phyloP scores from a whole-genome alignment of 2,329 filamentous ascomycete species.

The Aspergillus fischeri region DNA sequence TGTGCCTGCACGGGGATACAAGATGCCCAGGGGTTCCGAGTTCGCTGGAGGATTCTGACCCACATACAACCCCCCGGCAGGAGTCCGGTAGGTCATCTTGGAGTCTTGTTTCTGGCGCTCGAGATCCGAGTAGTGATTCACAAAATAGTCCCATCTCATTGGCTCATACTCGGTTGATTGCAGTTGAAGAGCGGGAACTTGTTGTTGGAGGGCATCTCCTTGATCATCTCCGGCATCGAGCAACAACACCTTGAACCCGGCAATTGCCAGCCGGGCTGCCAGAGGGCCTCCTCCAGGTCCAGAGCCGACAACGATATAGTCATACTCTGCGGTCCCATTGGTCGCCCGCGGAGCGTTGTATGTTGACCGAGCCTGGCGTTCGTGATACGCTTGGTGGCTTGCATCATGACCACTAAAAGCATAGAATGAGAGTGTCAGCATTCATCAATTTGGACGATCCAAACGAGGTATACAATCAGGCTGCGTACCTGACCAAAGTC shows the following conservation, averaged over 20 bases:
- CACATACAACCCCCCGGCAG: conserved; percentile 51
- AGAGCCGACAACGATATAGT: conserved; percentile 61
- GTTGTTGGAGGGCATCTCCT: conserved; percentile 47
- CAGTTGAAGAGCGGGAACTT: conserved; percentile 53
- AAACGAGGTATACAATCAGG: too few species aligned
- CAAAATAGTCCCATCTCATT: conserved; percentile 61
- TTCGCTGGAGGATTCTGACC: conserved; percentile 50
- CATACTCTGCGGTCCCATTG: conserved; percentile 42
- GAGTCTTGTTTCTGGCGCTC: conserved; percentile 51
- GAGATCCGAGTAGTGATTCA: conserved; percentile 57
- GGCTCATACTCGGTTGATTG: conserved; percentile 53
- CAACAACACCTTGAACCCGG: conserved; percentile 58
- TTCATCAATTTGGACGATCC: too few species aligned
- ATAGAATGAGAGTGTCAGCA: too few species aligned
- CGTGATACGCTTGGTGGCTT: too few species aligned
- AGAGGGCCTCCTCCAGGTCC: conserved; percentile 58
- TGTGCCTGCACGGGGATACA: conserved; percentile 55
- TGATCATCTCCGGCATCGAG: conserved; percentile 60
- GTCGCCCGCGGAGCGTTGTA: background rate
- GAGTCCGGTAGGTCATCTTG: conserved; percentile 56
- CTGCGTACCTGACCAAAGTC: too few species aligned
- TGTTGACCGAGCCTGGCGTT: too few species aligned
- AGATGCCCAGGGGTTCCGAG: conserved; percentile 48
- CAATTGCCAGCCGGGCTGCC: conserved; percentile 56
- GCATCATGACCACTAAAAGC: too few species aligned